These are phyloP conservation scores for Chaetomium sp. DNA, from an alignment of 2,329 filamentous ascomycete species.

Conservation along the genomic window DNA sequence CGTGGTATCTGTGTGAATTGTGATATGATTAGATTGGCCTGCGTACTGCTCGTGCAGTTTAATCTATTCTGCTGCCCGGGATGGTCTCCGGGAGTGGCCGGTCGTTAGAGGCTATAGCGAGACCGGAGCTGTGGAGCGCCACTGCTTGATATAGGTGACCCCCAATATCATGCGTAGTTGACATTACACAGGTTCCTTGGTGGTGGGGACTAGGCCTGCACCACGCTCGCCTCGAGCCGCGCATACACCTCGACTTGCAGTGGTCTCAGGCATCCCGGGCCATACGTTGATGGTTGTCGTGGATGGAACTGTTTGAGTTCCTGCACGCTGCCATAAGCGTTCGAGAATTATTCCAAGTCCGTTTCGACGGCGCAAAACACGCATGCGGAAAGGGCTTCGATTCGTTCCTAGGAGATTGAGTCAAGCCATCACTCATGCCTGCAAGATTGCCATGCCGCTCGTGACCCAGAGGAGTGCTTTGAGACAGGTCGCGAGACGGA, in stretches of 20 bases:
- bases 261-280: constrained; percentile 5
- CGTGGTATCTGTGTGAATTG: constrained; percentile 20
- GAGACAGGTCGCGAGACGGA: background rate
- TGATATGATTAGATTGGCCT: constrained; percentile 19
- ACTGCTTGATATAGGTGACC: constrained; percentile 16
- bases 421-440: constrained; percentile 27
- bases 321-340: constrained; percentile 29
- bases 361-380: constrained; percentile 18
- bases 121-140: constrained; percentile 15
- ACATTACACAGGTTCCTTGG: constrained; percentile 14
- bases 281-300: constrained; percentile 14
- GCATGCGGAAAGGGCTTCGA: constrained; percentile 15
- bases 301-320: constrained; percentile 20
- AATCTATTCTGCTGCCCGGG: constrained; percentile 9
- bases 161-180: constrained; percentile 25
- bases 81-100: constrained; percentile 22
- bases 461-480: background rate
- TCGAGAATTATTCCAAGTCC: constrained; percentile 15
- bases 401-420: constrained; percentile 30
- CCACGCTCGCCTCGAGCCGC: constrained; percentile 27
- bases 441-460: constrained; percentile 26
- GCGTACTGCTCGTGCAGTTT: constrained; percentile 4
- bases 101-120: constrained; percentile 9
- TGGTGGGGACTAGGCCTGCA: constrained; percentile 23
- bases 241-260: constrained; percentile 11